Base-by-base conservation (phyloP, 2,329 filamentous ascomycete species). In the Cladophialophora carrionii region DNA sequence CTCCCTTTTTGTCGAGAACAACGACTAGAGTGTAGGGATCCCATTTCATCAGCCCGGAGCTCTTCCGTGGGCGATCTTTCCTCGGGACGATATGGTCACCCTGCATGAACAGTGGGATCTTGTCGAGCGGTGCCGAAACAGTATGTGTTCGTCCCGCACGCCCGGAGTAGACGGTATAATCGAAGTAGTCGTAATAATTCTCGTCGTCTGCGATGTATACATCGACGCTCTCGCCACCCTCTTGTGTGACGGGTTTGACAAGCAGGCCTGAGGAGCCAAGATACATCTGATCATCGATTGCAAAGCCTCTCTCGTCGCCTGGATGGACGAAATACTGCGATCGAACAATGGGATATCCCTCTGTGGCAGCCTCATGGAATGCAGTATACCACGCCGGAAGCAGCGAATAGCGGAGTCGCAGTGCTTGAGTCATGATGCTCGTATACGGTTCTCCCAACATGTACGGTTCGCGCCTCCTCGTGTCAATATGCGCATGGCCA, bases 311-410 rank as follows among this genome's bases (percentile, higher is more conserved):
- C 76, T 97, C 94, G 71, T 96, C 92, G 0, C 84, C 81, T 0
- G 95, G 95, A 74, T 96, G 91, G 1, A 92, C 90, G 81, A 94
- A 98, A 80, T 93, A 96, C 80, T 98, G 92, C 9, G 95, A 94
- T 59, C 91, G 87, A 62, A 99, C 83, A 71, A 99, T 94, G 0
- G 95, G 95, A 62, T 88, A 90, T 48, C 93, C 94, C 55, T 91
- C 87, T 17, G 87, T 83, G 72, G 91, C 89, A 12, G 95, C 92
- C 73, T 96, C 88, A 74, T 94, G 92, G 83, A 99, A 99, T 8
- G 94, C 92, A 1, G 94, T 98, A 78, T 99, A 99, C 93, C 93
- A 98, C 0, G 91, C 87, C 31, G 95, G 95, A 48, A 99, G 84
- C 41, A 99, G 84, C 68, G 89, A 87, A 78, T 99, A 99, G 57